These are phyloP conservation scores for Takashimella koratensis DNA, from an alignment of 1,284 basidiomycete species.

Conservation along the genomic window DNA sequence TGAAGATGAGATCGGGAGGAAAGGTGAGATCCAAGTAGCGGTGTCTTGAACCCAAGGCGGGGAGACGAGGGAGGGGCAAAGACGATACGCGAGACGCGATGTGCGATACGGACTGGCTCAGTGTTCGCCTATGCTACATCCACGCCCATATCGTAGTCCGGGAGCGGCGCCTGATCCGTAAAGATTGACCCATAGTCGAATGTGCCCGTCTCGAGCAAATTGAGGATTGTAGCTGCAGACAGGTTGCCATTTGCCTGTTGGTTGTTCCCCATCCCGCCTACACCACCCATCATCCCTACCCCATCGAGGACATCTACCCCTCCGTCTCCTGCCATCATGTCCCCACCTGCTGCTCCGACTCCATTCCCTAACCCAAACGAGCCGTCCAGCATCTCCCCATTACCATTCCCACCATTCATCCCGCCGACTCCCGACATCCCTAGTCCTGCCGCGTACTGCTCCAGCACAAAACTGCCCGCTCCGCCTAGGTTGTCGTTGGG, in stretches of 20 bases:
- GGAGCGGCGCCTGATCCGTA: slow-evolving; percentile 41
- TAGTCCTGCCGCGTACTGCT: slow-evolving; percentile 5
- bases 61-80: too few species aligned
- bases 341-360: slow-evolving; percentile 11
- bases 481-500: slow-evolving; percentile 23
- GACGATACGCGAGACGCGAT: too few species aligned
- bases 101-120: too few species aligned
- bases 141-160: slow-evolving; percentile 9
- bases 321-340: slow-evolving; percentile 27
- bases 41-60: too few species aligned
- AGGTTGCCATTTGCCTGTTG: not conserved
- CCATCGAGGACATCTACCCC: slow-evolving; percentile 40
- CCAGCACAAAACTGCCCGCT: slow-evolving; percentile 6
- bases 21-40: too few species aligned
- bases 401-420: not conserved
- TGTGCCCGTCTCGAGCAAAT: slow-evolving; percentile 46
- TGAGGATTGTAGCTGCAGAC: slow-evolving; percentile 48
- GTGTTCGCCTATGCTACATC: too few species aligned
- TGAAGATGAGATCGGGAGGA: too few species aligned
- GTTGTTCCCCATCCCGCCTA: not conserved
- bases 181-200: slow-evolving; percentile 48
- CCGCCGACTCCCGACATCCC: slow-evolving; percentile 1
- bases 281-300: slow-evolving; percentile 29
- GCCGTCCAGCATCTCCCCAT: not conserved
- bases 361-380: not conserved